These are phyloP conservation scores for Pseudogymnoascus sp. DNA, from an alignment of 2,329 filamentous ascomycete species.

Conservation along the genomic window DNA sequence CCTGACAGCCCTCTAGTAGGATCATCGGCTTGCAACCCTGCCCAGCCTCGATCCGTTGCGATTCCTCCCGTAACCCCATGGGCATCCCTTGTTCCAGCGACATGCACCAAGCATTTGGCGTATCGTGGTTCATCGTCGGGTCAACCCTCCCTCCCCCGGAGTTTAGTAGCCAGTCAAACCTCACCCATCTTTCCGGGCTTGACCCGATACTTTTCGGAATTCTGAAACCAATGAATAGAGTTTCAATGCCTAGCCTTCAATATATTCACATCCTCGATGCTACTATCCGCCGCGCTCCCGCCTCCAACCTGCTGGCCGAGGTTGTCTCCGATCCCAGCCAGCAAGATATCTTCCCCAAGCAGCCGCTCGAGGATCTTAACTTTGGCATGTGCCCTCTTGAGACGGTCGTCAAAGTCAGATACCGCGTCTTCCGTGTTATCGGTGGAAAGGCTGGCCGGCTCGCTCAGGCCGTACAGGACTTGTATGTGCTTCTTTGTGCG, in stretches of 20 bases:
- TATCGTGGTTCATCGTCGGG: neutral
- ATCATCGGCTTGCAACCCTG: neutral
- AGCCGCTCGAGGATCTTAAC: slow-evolving; percentile 77
- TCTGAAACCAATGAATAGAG: neutral
- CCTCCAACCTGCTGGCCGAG: slow-evolving; percentile 9
- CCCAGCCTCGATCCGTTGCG: neutral
- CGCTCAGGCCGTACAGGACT: slow-evolving; percentile 68
- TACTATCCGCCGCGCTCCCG: slow-evolving; percentile 32
- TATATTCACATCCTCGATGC: slow-evolving; percentile 41
- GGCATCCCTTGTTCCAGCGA: neutral
- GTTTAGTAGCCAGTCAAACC: neutral
- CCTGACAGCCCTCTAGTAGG: neutral
- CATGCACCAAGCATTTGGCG: neutral
- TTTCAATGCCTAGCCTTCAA: slow-evolving; percentile 29
- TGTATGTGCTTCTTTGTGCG: slow-evolving; percentile 71
- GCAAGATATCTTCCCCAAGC: slow-evolving; percentile 39
- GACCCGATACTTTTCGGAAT: neutral
- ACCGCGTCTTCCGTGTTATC: slow-evolving; percentile 85
- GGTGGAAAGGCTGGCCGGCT: slow-evolving; percentile 69
- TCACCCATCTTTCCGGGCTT: neutral
- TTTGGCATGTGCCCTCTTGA: slow-evolving; percentile 78
- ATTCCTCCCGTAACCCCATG: neutral
- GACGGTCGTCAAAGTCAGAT: slow-evolving; percentile 80
- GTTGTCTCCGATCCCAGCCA: slow-evolving; percentile 9
- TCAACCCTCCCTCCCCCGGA: neutral